Conservation (phyloP, 768 basidiomycete genomes). For the Tulasnella sp. region DNA sequence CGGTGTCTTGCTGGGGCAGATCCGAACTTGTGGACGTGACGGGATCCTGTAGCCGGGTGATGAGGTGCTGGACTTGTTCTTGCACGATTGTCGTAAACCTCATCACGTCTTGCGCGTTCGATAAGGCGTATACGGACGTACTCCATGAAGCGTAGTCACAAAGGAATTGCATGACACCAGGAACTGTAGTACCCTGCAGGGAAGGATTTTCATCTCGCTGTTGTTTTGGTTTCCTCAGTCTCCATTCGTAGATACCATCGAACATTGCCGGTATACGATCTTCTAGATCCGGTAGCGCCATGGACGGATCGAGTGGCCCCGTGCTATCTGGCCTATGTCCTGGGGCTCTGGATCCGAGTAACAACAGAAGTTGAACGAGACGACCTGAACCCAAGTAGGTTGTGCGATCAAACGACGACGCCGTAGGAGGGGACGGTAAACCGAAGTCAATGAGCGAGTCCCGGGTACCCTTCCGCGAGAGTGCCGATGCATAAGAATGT, state of each 20-base stretch:
- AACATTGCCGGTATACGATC: conserved; percentile 30
- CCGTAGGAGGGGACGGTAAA: conserved; percentile 40
- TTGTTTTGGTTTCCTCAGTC: not conserved
- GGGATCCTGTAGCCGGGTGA: conserved; percentile 30
- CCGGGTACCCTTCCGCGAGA: conserved; percentile 16
- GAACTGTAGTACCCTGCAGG: not conserved
- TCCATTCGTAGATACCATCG: conserved; percentile 37
- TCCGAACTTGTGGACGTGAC: conserved; percentile 31
- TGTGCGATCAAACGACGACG: conserved; percentile 39
- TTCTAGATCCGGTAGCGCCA: conserved; percentile 36
- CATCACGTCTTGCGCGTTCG: conserved; percentile 27
- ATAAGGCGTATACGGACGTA: conserved; percentile 18
- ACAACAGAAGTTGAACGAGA: conserved; percentile 45
- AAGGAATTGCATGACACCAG: conserved; percentile 30
- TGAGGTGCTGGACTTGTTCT: conserved; percentile 31
- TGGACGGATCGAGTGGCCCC: conserved; percentile 28
- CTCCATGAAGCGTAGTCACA: conserved; percentile 42
- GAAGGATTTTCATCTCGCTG: not conserved
- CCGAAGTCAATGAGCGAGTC: conserved; percentile 38
- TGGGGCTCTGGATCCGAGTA: conserved; percentile 27
- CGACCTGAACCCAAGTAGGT: conserved; percentile 53
- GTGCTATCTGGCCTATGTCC: conserved; percentile 25
- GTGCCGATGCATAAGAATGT: not conserved
- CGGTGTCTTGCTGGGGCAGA: conserved; percentile 4
- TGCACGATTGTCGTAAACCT: conserved; percentile 29